These are phyloP conservation scores for Jaminaea rosea DNA, from an alignment of 1,284 basidiomycete genomes.

Conservation along the genomic window DNA sequence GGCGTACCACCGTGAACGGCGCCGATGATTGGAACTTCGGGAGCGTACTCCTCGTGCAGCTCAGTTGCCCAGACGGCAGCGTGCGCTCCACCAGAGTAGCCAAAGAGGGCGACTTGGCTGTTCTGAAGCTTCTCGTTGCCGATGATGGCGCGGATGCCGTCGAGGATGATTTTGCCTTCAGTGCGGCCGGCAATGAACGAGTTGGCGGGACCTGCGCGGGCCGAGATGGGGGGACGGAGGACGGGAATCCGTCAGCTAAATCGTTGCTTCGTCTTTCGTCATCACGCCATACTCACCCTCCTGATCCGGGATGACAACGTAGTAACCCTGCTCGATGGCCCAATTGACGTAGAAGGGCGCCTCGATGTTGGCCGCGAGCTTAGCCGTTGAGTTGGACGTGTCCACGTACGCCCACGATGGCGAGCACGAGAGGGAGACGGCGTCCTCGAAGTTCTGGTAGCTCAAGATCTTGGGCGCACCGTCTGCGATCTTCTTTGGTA, in stretches of 20 bases:
- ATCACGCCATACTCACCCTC: slow-evolving; percentile 15
- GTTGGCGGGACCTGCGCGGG: too few relatives aligned
- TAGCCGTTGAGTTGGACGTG: not conserved
- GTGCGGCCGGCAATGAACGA: slow-evolving; percentile 8
- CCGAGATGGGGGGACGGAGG: slow-evolving; percentile 4
- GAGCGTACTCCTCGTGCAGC: slow-evolving; percentile 6
- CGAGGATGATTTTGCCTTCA: slow-evolving; percentile 7
- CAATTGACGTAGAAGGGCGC: slow-evolving; percentile 18
- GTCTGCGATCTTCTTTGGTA: not conserved
- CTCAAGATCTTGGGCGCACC: slow-evolving; percentile 4
- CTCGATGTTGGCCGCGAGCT: not conserved
- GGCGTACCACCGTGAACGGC: slow-evolving; percentile 29
- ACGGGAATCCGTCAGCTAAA: slow-evolving; percentile 25
- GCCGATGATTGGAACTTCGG: slow-evolving; percentile 13
- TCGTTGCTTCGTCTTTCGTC: slow-evolving; percentile 10
- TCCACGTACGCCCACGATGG: slow-evolving; percentile 8
- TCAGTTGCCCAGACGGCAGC: slow-evolving; percentile 9
- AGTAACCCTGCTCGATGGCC: slow-evolving; percentile 31
- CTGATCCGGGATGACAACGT: slow-evolving; percentile 36
- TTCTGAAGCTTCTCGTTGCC: not conserved
- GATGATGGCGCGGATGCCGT: slow-evolving; percentile 3
- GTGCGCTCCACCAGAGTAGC: slow-evolving; percentile 14
- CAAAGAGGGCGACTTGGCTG: slow-evolving; percentile 5
- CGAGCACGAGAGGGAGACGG: slow-evolving; percentile 2
- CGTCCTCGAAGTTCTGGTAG: slow-evolving; percentile 3